phyloP scores from a whole-genome alignment of 2,329 filamentous ascomycete species.

The Diaporthe ilicicola region DNA sequence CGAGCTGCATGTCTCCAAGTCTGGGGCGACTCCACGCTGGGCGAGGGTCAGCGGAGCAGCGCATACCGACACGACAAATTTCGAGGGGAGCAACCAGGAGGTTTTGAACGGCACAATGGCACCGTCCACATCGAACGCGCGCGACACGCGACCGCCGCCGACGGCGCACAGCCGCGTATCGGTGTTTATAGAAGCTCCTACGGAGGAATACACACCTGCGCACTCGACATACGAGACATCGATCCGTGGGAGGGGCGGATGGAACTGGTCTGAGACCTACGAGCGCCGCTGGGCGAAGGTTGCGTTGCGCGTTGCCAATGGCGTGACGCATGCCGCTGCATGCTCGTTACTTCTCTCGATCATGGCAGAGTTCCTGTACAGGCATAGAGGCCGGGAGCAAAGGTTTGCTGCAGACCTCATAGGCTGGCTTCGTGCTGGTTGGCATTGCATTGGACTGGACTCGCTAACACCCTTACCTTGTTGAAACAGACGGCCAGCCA shows the following conservation, averaged over 20 bases:
- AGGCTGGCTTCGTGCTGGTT: not conserved
- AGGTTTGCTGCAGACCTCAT: constrained; percentile 25
- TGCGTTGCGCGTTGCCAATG: constrained; percentile 32
- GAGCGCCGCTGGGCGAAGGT: not conserved
- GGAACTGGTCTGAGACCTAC: not conserved
- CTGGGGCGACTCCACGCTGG: not conserved
- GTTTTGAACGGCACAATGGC: not conserved
- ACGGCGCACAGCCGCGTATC: constrained; percentile 35
- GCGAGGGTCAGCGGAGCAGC: not conserved
- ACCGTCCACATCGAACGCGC: not conserved
- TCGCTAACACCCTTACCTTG: not conserved
- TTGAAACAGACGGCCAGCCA: constrained; percentile 39
- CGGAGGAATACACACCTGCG: constrained; percentile 41
- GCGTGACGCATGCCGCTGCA: constrained; percentile 32
- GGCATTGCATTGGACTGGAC: not conserved
- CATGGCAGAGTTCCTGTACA: constrained; percentile 28
- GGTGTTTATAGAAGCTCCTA: constrained; percentile 40
- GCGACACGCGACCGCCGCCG: constrained; percentile 13
- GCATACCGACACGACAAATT: not conserved
- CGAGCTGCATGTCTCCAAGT: constrained; percentile 10
- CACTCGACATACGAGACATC: constrained; percentile 38
- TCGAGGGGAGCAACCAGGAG: not conserved
- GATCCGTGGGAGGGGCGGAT: constrained; percentile 23
- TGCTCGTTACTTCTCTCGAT: constrained; percentile 36
- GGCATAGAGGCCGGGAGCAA: constrained; percentile 14